These are phyloP conservation scores for Fusarium proliferatum DNA, from an alignment of 2,329 filamentous ascomycete genomes.

Conservation along the genomic window DNA sequence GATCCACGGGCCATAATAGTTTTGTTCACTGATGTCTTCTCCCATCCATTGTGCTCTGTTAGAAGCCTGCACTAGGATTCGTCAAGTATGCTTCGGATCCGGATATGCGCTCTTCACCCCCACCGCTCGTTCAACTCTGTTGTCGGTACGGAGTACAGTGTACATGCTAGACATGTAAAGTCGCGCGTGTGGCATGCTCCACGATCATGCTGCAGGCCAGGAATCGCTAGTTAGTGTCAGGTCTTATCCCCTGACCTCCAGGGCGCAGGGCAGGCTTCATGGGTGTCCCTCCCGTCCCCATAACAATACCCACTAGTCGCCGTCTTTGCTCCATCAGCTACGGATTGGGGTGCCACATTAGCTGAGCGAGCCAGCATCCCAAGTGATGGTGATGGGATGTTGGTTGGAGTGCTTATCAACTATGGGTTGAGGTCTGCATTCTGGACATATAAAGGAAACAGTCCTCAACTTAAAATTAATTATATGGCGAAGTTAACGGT, in stretches of 20 bases:
- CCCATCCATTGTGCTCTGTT: conserved; percentile 1
- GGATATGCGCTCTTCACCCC: conserved; percentile 15
- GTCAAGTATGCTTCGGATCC: conserved; percentile 20
- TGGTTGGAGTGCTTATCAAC: conserved; percentile 6
- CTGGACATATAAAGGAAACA: conserved; percentile 4
- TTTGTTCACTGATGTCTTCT: conserved; percentile 10
- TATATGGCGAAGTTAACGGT: not conserved
- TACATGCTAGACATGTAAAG: conserved; percentile 18
- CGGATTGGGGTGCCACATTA: conserved; percentile 19
- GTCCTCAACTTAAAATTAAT: not conserved
- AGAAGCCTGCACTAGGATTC: not conserved
- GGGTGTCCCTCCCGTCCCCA: conserved; percentile 30
- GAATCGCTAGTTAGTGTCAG: conserved; percentile 18
- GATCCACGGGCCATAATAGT: conserved; percentile 22
- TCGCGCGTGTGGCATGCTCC: conserved; percentile 17
- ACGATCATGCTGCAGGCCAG: conserved; percentile 12
- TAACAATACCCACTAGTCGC: conserved; percentile 31
- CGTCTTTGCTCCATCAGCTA: conserved; percentile 31
- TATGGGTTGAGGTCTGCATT: not conserved
- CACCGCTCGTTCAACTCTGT: conserved; percentile 22
- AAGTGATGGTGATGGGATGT: conserved; percentile 6
- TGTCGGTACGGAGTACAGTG: conserved; percentile 10
- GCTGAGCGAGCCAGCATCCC: conserved; percentile 21
- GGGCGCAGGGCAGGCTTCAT: conserved; percentile 12
- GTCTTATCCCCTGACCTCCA: conserved; percentile 23